Percentiles rank a stretch among this genome's conserved stretches.
Evolutionary conservation across 139 green algal species (phyloP).

Genomic region (Microglena sp.): DNA sequence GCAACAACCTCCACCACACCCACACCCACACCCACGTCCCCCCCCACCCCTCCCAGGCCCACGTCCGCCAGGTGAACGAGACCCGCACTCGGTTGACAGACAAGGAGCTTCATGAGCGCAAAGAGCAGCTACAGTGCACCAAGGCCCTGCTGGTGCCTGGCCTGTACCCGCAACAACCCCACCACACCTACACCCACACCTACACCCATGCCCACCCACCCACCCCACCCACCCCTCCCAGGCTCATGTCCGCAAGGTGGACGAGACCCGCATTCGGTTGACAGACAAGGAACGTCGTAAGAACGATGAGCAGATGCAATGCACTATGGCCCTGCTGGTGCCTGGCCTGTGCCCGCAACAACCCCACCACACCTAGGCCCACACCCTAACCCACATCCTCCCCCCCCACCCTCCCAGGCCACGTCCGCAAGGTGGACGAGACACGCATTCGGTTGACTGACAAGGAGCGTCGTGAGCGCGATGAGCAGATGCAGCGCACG

Average conservation of each 20-base stretch:
- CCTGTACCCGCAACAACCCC: conserved; percentile 61
- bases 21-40: too few species aligned
- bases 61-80: conserved; percentile 60
- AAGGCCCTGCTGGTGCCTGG: conserved; percentile 89
- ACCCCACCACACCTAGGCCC: too few species aligned
- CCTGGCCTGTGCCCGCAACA: conserved; percentile 55
- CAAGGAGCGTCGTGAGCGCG: conserved; percentile 59
- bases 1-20: too few species aligned
- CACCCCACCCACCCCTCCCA: conserved; percentile 35
- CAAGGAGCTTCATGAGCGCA: conserved; percentile 59
- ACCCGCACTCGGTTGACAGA: conserved; percentile 63
- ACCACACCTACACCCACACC: too few species aligned
- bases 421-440: conserved; percentile 61
- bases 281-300: conserved; percentile 69
- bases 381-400: too few species aligned
- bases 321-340: conserved; percentile 85
- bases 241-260: conserved; percentile 47
- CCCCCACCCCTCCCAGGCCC: conserved; percentile 38
- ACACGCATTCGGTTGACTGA: conserved; percentile 63
- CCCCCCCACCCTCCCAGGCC: too few species aligned
- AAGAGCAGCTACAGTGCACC: conserved; percentile 72
- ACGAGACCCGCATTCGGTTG: conserved; percentile 64
- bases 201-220: too few species aligned
- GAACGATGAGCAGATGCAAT: conserved; percentile 63
- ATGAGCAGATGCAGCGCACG: conserved; percentile 72